Percentiles rank a stretch among this genome's conserved stretches.
Evolutionary conservation across 352 stramenopile genomes (phyloP).

Genomic region (Globisporangium cystogenes): DNA sequence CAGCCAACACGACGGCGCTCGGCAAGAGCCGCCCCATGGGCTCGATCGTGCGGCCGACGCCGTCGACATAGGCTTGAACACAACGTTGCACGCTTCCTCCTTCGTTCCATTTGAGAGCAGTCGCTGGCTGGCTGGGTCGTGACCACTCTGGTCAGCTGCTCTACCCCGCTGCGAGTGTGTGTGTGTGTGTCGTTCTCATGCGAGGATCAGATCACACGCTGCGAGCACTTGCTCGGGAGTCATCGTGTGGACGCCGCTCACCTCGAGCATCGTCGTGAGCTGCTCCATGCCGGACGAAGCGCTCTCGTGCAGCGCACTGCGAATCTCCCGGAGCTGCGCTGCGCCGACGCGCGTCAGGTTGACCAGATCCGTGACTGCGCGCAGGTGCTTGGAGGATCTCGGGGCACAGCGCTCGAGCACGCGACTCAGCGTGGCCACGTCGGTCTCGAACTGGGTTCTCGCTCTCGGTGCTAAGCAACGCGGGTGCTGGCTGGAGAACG

Average conservation of each 20-base stretch:
- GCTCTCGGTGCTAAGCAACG: conserved; percentile 15
- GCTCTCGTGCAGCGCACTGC: conserved; percentile 21
- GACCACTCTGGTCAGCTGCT: too few species aligned
- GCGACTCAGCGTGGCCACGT: conserved; percentile 25
- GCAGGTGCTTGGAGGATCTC: conserved; percentile 32
- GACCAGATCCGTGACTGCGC: conserved; percentile 36
- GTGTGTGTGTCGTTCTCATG: too few species aligned
- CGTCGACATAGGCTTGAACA: too few species aligned
- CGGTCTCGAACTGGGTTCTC: conserved; percentile 30
- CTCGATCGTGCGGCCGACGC: too few species aligned
- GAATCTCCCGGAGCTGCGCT: conserved; percentile 35
- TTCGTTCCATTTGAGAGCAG: too few species aligned
- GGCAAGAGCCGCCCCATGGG: too few species aligned
- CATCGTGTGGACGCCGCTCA: conserved; percentile 45
- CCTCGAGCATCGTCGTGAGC: conserved; percentile 67
- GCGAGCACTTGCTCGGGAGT: conserved; percentile 32
- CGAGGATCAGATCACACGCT: not conserved
- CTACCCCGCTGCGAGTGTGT: too few species aligned
- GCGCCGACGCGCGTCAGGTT: conserved; percentile 36
- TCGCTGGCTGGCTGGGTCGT: too few species aligned
- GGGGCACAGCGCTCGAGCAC: conserved; percentile 30
- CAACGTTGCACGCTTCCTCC: too few species aligned
- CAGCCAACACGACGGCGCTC: too few species aligned
- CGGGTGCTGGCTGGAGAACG: conserved; percentile 1
- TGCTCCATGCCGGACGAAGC: conserved; percentile 30